Percentiles rank a stretch among this genome's conserved stretches.
phyloP scores from a whole-genome alignment of 306 rosid genomes.

The Ceratonia siliqua region DNA sequence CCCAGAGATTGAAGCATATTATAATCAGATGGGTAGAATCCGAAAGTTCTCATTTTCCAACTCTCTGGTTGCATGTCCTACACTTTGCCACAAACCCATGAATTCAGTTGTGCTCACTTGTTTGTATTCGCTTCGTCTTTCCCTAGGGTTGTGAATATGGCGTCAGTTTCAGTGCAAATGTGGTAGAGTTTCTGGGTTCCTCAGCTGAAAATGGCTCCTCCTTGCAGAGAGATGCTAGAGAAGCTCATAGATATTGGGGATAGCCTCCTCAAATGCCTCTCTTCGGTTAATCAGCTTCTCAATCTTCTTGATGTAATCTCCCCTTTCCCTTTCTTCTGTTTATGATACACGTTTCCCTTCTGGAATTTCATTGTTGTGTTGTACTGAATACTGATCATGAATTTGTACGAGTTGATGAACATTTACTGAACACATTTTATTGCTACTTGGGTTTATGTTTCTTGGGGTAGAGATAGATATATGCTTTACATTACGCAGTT shows the following conservation, averaged over 20 bases:
- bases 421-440: constrained; percentile 17
- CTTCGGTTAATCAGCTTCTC: constrained; percentile 54
- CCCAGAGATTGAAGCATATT: constrained; percentile 35
- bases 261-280: constrained; percentile 42
- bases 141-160: constrained; percentile 33
- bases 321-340: constrained; percentile 16
- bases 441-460: constrained; percentile 17
- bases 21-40: constrained; percentile 39
- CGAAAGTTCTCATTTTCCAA: constrained; percentile 33
- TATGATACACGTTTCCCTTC: background rate
- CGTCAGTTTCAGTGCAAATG: constrained; percentile 22
- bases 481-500: background rate
- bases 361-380: background rate
- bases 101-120: constrained; percentile 28
- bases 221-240: constrained; percentile 41
- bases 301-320: constrained; percentile 53
- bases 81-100: constrained; percentile 41
- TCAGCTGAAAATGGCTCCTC: constrained; percentile 45
- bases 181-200: constrained; percentile 12
- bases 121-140: background rate
- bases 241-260: constrained; percentile 51
- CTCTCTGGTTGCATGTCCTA: constrained; percentile 51
- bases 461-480: background rate
- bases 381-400: constrained; percentile 24
- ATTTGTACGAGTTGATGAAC: constrained; percentile 29